A percentile compares a stretch with the other conserved stretches of the same genome.
Evolutionary conservation across 345 rosid species (phyloP).

Genomic region (Alliaria petiolata): DNA sequence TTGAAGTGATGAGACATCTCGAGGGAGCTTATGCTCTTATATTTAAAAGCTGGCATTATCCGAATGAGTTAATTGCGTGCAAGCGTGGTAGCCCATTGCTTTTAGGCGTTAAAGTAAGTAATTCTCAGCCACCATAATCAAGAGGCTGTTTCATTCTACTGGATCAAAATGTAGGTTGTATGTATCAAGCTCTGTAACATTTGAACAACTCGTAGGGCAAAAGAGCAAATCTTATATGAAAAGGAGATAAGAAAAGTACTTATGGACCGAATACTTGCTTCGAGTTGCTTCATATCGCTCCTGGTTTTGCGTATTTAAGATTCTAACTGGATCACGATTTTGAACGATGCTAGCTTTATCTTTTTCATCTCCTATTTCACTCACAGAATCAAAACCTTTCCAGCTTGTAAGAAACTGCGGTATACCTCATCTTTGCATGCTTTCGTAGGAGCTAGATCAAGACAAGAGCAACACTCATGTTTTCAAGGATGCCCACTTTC

Average conservation of each 20-base stretch:
- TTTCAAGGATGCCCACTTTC: conserved; percentile 59
- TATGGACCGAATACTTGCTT: background rate
- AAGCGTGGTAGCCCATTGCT: conserved; percentile 95
- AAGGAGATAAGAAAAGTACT: background rate
- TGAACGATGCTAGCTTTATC: conserved; percentile 1
- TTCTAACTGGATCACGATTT: background rate
- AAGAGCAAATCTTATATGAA: background rate
- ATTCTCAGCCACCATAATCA: background rate
- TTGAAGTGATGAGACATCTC: conserved; percentile 94
- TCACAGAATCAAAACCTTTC: background rate
- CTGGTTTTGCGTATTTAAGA: background rate
- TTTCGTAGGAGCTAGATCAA: conserved; percentile 54
- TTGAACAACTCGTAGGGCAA: background rate
- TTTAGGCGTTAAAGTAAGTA: conserved; percentile 88
- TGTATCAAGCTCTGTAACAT: conserved; percentile 1
- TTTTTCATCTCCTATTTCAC: background rate
- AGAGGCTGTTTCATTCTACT: background rate
- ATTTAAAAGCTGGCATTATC: conserved; percentile 88
- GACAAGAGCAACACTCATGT: conserved; percentile 44
- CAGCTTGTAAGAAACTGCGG: background rate
- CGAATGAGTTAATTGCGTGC: conserved; percentile 93
- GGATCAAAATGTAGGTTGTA: background rate
- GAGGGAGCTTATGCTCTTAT: conserved; percentile 99
- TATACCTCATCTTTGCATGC: conserved; percentile 1
- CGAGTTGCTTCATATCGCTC: background rate